phyloP scores from a whole-genome alignment of 257 asterid species.

The Rubia yunnanensis region DNA sequence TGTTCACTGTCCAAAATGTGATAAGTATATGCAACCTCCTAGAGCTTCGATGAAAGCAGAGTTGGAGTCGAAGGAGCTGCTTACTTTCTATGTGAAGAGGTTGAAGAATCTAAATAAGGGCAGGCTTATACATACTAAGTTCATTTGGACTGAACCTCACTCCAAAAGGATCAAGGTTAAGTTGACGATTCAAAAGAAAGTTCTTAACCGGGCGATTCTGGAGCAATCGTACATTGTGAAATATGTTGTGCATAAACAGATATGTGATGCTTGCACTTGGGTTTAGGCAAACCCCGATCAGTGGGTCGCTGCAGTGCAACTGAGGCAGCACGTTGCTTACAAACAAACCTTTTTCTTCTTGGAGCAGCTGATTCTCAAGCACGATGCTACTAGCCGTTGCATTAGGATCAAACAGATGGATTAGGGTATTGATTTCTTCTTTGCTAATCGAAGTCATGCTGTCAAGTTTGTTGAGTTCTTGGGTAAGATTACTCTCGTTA shows the following conservation, averaged over 20 bases:
- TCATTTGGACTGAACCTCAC: conserved; percentile 29
- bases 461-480: conserved; percentile 24
- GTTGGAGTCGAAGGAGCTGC: conserved; percentile 28
- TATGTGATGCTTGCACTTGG: conserved; percentile 27
- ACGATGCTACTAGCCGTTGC: too few relatives aligned
- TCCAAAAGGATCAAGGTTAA: conserved; percentile 26
- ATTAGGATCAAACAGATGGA: too few relatives aligned
- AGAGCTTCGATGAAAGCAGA: conserved; percentile 25
- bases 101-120: conserved; percentile 23
- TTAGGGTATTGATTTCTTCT: conserved; percentile 28
- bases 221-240: conserved; percentile 21
- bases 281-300: conserved; percentile 31
- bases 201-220: conserved; percentile 20
- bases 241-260: conserved; percentile 26
- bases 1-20: conserved; percentile 28
- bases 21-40: conserved; percentile 27
- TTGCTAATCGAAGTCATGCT: conserved; percentile 22
- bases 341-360: too few relatives aligned
- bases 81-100: conserved; percentile 25
- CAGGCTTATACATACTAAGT: conserved; percentile 20
- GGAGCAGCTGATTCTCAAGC: too few relatives aligned
- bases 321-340: conserved; percentile 25
- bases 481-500: conserved; percentile 20
- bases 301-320: conserved; percentile 34
- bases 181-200: conserved; percentile 23